Conservation (phyloP, 1,139 yeast species). For the Casaregolazyma lundiana region DNA sequence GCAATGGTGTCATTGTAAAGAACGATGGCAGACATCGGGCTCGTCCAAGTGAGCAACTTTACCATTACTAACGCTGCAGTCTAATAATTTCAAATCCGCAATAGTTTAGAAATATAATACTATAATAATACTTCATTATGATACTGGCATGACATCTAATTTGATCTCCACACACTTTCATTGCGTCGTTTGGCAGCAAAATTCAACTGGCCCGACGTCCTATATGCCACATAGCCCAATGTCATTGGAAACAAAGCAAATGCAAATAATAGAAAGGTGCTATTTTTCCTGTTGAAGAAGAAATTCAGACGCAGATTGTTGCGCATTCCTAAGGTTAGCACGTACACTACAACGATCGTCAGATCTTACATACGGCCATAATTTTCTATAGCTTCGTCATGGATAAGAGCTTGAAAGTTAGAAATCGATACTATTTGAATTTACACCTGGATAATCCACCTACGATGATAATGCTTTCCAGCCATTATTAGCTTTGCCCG, state of each 20-base stretch:
- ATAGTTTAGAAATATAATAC: too few species aligned
- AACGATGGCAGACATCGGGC: too few species aligned
- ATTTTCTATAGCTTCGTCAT: constrained; percentile 10
- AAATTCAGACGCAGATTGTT: constrained; percentile 20
- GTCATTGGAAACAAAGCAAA: constrained; percentile 34
- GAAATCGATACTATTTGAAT: not conserved
- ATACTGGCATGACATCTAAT: too few species aligned
- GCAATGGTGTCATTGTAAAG: too few species aligned
- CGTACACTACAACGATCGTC: not conserved
- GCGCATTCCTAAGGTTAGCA: constrained; percentile 4
- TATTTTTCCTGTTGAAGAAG: constrained; percentile 30
- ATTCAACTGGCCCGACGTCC: constrained; percentile 26
- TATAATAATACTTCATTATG: too few species aligned
- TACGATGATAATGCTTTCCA: constrained; percentile 10
- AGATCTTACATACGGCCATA: constrained; percentile 4
- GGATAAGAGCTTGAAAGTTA: constrained; percentile 6
- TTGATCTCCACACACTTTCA: constrained; percentile 28
- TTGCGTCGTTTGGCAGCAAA: constrained; percentile 30
- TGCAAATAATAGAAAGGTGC: constrained; percentile 30
- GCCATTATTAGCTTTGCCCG: constrained; percentile 5
- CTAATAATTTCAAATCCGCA: too few species aligned
- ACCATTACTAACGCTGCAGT: too few species aligned
- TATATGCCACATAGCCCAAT: constrained; percentile 29
- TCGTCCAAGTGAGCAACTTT: too few species aligned
- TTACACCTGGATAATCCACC: too few species aligned